A percentile compares a stretch with the other conserved stretches of the same genome.
phyloP scores from a whole-genome alignment of 371 early-diverging fungal species.

The Mortierella sp. region DNA sequence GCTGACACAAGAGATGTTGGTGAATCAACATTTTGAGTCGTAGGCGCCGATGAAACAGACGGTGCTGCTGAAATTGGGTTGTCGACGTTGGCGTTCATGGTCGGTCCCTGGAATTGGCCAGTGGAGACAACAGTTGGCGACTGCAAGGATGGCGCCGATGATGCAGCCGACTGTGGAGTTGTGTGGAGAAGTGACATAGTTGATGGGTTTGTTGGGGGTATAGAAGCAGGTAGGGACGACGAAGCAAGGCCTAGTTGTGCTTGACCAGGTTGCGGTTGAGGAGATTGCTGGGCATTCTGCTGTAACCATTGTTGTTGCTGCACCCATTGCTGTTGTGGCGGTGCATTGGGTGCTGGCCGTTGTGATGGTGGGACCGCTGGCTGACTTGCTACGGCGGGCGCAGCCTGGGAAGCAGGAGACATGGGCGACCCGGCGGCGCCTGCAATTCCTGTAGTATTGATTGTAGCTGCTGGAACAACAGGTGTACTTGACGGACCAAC shows the following conservation, averaged over 20 bases:
- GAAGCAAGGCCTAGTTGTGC: neutral
- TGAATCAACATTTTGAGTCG: constrained; percentile 5
- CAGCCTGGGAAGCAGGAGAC: constrained; percentile 18
- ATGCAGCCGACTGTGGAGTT: neutral
- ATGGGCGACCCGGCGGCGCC: neutral
- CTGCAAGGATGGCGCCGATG: neutral
- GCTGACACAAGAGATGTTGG: constrained; percentile 7
- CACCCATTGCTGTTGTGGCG: constrained; percentile 31
- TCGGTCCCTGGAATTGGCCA: constrained; percentile 15
- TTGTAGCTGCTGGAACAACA: constrained; percentile 1
- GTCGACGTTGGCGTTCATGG: neutral
- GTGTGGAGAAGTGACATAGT: constrained; percentile 6
- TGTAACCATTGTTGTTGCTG: constrained; percentile 26
- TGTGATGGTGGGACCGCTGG: constrained; percentile 8
- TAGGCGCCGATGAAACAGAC: neutral
- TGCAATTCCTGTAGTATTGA: neutral
- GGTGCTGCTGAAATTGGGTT: neutral
- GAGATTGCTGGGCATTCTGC: constrained; percentile 21
- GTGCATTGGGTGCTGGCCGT: constrained; percentile 21
- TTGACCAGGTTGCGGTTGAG: neutral
- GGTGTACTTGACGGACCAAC: neutral
- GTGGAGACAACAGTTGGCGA: constrained; percentile 9
- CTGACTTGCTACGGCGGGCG: constrained; percentile 29
- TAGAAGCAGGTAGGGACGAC: constrained; percentile 15
- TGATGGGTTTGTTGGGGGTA: constrained; percentile 10